phyloP scores from a whole-genome alignment of 352 stramenopile species.

The Globisporangium nodosum region DNA sequence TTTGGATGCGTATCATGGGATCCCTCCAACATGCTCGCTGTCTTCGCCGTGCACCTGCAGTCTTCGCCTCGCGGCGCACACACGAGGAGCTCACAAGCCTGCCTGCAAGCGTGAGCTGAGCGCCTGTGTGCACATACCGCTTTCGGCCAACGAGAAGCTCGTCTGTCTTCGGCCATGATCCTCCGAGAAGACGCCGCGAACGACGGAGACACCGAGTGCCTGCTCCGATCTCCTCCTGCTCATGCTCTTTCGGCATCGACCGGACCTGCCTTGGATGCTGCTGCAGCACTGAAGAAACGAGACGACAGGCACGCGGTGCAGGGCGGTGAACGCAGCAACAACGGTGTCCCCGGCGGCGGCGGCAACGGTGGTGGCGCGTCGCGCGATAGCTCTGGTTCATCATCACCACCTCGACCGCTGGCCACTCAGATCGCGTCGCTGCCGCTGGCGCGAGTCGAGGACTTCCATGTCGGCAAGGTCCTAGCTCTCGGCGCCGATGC shows the following conservation, averaged over 20 bases:
- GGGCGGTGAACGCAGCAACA: background rate
- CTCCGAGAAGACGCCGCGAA: background rate
- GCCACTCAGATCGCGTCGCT: constrained; percentile 23
- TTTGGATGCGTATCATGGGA: too few species aligned
- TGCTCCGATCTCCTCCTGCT: background rate
- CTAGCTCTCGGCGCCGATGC: constrained; percentile 11
- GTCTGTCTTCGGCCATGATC: background rate
- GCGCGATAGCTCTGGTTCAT: too few species aligned
- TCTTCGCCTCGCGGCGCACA: too few species aligned
- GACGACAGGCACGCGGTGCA: background rate
- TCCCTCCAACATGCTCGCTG: too few species aligned
- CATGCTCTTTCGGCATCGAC: background rate
- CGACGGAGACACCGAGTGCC: background rate
- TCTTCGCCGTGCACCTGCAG: too few species aligned
- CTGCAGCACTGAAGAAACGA: background rate
- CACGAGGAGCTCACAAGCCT: too few species aligned
- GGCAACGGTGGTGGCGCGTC: too few species aligned
- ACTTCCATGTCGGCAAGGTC: constrained; percentile 56
- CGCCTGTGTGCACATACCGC: too few species aligned
- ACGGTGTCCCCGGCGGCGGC: background rate
- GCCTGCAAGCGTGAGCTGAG: too few species aligned
- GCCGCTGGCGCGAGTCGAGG: constrained; percentile 21
- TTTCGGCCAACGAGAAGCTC: too few species aligned
- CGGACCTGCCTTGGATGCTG: background rate
- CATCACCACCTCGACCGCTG: background rate